These are phyloP conservation scores for Ophiocordyceps robertsii DNA, from an alignment of 2,329 filamentous ascomycete genomes.

Conservation along the genomic window DNA sequence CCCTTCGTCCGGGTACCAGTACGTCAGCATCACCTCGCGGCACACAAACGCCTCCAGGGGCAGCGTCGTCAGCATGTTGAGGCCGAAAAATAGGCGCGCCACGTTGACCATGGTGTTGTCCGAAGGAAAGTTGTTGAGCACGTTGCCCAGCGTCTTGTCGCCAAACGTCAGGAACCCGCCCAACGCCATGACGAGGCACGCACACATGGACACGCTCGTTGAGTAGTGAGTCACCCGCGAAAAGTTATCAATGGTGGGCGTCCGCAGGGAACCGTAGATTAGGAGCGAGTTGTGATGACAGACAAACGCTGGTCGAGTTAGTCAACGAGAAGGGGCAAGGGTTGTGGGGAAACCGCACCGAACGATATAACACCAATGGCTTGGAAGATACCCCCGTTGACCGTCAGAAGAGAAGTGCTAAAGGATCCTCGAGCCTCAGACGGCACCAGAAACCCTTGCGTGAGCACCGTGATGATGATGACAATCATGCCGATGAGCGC, in stretches of 20 bases:
- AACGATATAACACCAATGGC: conserved; percentile 98
- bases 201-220: conserved; percentile 78
- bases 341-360: conserved; percentile 37
- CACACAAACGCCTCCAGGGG: conserved; percentile 97
- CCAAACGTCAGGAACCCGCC: conserved; percentile 89
- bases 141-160: conserved; percentile 82
- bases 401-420: conserved; percentile 53
- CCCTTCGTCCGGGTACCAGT: conserved; percentile 54
- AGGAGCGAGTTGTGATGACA: conserved; percentile 91
- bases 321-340: not conserved
- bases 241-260: conserved; percentile 92
- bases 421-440: conserved; percentile 59
- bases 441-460: conserved; percentile 67
- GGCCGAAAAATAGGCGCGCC: conserved; percentile 84
- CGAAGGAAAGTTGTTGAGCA: conserved; percentile 91
- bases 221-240: conserved; percentile 87
- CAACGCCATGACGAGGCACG: conserved; percentile 78
- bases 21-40: conserved; percentile 88
- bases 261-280: conserved; percentile 91
- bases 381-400: conserved; percentile 84
- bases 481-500: conserved; percentile 86
- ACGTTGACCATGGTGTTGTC: conserved; percentile 92
- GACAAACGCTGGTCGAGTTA: conserved; percentile 37
- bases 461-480: conserved; percentile 77
- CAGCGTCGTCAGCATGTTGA: conserved; percentile 97